Base-by-base conservation (phyloP, 495 filamentous ascomycete species). In the Extremus antarcticus region DNA sequence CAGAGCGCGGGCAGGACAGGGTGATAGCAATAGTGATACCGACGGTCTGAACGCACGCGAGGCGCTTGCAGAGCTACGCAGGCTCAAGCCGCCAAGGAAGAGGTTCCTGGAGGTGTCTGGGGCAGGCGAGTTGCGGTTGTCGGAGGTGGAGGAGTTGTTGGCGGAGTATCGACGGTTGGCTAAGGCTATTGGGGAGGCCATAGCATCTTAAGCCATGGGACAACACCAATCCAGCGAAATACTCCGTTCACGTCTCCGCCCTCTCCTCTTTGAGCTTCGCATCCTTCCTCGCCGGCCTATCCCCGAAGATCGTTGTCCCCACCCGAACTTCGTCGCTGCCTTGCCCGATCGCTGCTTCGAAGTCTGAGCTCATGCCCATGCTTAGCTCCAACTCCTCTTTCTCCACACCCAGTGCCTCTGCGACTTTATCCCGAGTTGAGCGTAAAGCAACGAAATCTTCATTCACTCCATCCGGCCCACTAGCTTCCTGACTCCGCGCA, bases 271-370 rank as follows among this genome's bases (percentile, higher is more conserved):
- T 62, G 15, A 84, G 62, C 66, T 78, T 82, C 1, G 85, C 85
- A 63, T 90, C 83, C 49, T 76, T 72, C 75, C 82, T 94, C 22
- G 77, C 70, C 47, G 85, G 85, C 65, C 92, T 73, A 63, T 81
- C 72, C 29, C 92, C 92, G 70, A 98, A 98, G 43, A 98, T 92
- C 17, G 86, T 88, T 58, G 85, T 96, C 2, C 92, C 92, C 19
- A 98, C 81, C n/a, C 92, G 75, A n/a, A 98, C 90, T 76, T 97
- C 87, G 60, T 80, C 78, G 73, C 89, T 94, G 0, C 94, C 92
- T 71, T 85, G 70, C 16, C 65, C 68, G 68, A 98, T 86, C 15
- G 91, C 92, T 0, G 84, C 86, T 72, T 97, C 94, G 67, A 87
- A 98, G 73, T 98, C 92, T 64, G 82, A 80, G 67, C 89, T 95